These are phyloP conservation scores for Aspergillus ochraceus DNA, from an alignment of 2,329 filamentous ascomycete species.

Conservation along the genomic window DNA sequence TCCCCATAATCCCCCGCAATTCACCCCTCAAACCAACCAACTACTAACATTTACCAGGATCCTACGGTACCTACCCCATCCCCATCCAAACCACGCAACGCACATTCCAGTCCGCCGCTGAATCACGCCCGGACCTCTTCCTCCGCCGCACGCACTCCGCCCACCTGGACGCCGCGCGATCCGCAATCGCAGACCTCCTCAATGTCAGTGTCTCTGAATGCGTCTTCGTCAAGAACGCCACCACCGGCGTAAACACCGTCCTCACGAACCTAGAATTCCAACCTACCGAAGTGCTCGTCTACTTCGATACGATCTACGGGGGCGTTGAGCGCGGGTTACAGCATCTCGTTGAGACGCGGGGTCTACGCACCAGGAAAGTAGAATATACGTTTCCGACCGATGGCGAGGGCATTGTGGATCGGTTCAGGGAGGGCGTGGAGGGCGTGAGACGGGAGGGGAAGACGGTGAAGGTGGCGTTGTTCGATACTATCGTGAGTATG, in stretches of 20 bases:
- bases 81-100: slow-evolving; percentile 60
- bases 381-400: slow-evolving; percentile 66
- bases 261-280: slow-evolving; percentile 72
- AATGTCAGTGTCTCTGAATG: slow-evolving; percentile 65
- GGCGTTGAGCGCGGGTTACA: slow-evolving; percentile 73
- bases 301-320: slow-evolving; percentile 77
- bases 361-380: slow-evolving; percentile 55
- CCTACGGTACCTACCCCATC: slow-evolving; percentile 74
- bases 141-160: slow-evolving; percentile 67
- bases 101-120: slow-evolving; percentile 65
- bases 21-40: background rate
- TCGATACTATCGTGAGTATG: slow-evolving; percentile 76
- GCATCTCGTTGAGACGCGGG: slow-evolving; percentile 72
- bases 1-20: background rate
- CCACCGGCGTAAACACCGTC: slow-evolving; percentile 68
- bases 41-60: slow-evolving; percentile 45
- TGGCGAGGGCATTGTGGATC: slow-evolving; percentile 64
- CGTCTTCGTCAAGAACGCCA: slow-evolving; percentile 81
- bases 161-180: slow-evolving; percentile 64
- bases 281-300: slow-evolving; percentile 69
- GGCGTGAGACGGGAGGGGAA: slow-evolving; percentile 58
- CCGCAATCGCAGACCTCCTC: slow-evolving; percentile 64
- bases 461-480: slow-evolving; percentile 67
- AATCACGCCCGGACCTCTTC: slow-evolving; percentile 72
- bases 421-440: slow-evolving; percentile 61